These are phyloP conservation scores for Saraca asoca DNA, from an alignment of 331 rosid genomes.

Conservation along the genomic window DNA sequence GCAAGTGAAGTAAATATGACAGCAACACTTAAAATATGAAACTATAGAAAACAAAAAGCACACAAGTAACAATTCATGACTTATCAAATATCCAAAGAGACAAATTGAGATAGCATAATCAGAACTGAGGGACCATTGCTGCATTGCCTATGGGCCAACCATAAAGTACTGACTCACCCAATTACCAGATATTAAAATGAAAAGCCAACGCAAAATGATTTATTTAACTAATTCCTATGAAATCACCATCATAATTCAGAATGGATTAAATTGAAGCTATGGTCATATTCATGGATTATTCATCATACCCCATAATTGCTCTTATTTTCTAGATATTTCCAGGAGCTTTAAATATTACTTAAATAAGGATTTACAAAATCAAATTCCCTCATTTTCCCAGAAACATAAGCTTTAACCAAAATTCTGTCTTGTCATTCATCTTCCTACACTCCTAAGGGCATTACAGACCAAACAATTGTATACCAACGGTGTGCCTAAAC, in stretches of 20 bases:
- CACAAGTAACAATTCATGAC: not conserved
- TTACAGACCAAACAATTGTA: too few relatives aligned
- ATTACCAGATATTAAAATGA: not conserved
- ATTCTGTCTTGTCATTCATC: not conserved
- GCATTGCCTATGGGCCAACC: not conserved
- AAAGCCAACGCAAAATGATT: too few relatives aligned
- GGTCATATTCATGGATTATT: not conserved
- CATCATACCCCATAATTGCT: not conserved
- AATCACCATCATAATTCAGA: not conserved
- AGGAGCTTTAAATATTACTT: not conserved
- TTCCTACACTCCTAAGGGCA: too few relatives aligned
- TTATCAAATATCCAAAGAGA: not conserved
- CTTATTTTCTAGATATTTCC: not conserved
- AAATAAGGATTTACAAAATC: conserved; percentile 1
- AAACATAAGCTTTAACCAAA: conserved; percentile 13
- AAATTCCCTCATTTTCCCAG: not conserved
- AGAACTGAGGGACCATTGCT: not conserved
- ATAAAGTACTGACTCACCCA: not conserved
- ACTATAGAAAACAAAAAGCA: conserved; percentile 6
- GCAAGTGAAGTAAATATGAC: not conserved
- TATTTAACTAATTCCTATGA: not conserved
- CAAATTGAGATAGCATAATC: not conserved
- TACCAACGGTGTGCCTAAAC: too few relatives aligned
- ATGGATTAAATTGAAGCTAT: not conserved
- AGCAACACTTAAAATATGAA: not conserved